Evolutionary conservation across 176 grass and related monocot species (phyloP), one percentile per base, ranked within the genome.

Genomic region (Bromus sterilis): DNA sequence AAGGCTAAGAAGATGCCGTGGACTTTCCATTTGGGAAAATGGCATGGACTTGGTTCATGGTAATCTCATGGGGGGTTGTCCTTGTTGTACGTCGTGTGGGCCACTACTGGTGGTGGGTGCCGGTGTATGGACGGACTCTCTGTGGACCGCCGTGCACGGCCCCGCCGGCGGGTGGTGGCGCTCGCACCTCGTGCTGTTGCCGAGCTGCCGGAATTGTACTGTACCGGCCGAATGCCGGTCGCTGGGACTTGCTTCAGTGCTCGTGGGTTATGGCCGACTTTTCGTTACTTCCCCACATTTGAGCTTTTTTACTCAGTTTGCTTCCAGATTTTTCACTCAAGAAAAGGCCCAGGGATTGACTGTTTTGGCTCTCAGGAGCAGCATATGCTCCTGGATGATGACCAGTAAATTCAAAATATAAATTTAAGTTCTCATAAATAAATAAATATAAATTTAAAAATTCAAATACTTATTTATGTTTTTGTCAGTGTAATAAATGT

Each of bases 31-130:
- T 3, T 7, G 4, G 25, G 6, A 16, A 6, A 36, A 6, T 2
- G 20, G 1, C 14, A 15, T 88, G 81, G 56, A 74, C 87, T 39
- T 75, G 87, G 81, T 75, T 39, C 86, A 84, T 72, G 18, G 21
- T 13, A 46, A 37, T 34, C 20, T 1, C 7, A 28, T 24, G 20
- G 2, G 7, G 41, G 5, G 42, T 32, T 5, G 9, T 53, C 40
- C 40, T 67, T 3, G 1, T 13, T 43, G 1, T 51, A 67, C 34
- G 11, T 43, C 18, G 11, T 25, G 53, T 57, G 46, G 59, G 4
- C 29, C 46, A 13, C 43, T 18, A 13, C 33, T 4, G 6, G 10
- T 18, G 63, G 23, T 39, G 23, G 40, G 34, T 14, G 0, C 11
- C 40, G 66, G 66, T 36, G 51, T 16, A 32, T 57, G 65, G 15